Evolutionary conservation across 2,329 filamentous ascomycete genomes (phyloP).

Genomic region (Scytalidium lignicola): DNA sequence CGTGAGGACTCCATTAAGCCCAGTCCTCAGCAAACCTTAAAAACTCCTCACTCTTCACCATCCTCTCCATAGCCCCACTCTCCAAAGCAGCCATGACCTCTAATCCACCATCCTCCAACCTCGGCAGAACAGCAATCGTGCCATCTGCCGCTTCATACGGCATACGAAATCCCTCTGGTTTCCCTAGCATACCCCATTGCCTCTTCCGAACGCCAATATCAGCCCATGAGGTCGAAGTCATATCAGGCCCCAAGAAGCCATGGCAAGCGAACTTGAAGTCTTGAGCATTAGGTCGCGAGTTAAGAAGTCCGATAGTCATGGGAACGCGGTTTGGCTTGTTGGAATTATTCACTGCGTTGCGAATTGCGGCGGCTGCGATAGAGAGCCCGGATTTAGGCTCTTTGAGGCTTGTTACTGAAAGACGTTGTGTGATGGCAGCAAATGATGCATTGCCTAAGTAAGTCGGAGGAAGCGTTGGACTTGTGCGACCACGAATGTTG

Average conservation of each 20-base stretch:
- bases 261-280: slow-evolving; percentile 12
- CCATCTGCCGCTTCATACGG: slow-evolving; percentile 13
- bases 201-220: slow-evolving; percentile 8
- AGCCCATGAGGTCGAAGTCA: slow-evolving; percentile 10
- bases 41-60: slow-evolving; percentile 11
- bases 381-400: slow-evolving; percentile 38
- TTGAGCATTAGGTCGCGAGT: slow-evolving; percentile 34
- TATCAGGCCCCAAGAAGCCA: slow-evolving; percentile 12
- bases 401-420: slow-evolving; percentile 6
- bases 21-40: slow-evolving; percentile 4
- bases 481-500: slow-evolving; percentile 35
- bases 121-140: slow-evolving; percentile 8
- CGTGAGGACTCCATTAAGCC: too few species aligned
- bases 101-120: slow-evolving; percentile 10
- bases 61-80: slow-evolving; percentile 10
- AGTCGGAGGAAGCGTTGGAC: slow-evolving; percentile 32
- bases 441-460: slow-evolving; percentile 44
- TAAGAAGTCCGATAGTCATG: slow-evolving; percentile 28
- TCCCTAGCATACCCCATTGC: slow-evolving; percentile 10
- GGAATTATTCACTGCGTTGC: slow-evolving; percentile 32
- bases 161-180: slow-evolving; percentile 10
- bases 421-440: slow-evolving; percentile 6
- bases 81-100: slow-evolving; percentile 12
- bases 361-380: slow-evolving; percentile 15
- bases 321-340: slow-evolving; percentile 34